Percentiles rank a stretch among this genome's conserved stretches.
phyloP scores from a whole-genome alignment of 108 stramenopile species.

The Parietichytrium sp. region DNA sequence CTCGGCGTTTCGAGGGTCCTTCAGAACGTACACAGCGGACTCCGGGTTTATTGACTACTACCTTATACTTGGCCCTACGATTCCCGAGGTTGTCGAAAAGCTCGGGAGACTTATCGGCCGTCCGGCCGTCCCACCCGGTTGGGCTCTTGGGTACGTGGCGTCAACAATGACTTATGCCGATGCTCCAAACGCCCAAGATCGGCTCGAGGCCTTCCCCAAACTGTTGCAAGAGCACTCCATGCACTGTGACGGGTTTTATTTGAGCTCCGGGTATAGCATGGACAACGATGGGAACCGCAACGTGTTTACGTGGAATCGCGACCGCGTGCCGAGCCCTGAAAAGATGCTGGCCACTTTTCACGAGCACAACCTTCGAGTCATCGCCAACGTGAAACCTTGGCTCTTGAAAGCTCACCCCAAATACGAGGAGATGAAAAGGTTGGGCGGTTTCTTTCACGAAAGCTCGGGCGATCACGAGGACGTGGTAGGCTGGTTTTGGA shows the following conservation, averaged over 20 bases:
- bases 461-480: not conserved
- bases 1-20: conserved; percentile 28
- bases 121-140: conserved; percentile 25
- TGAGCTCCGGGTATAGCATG: conserved; percentile 34
- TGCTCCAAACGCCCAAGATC: conserved; percentile 2
- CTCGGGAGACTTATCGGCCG: conserved; percentile 8
- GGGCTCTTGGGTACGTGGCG: conserved; percentile 32
- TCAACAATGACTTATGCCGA: conserved; percentile 36
- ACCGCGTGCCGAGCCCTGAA: not conserved
- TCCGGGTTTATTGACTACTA: conserved; percentile 31
- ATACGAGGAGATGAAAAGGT: not conserved
- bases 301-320: conserved; percentile 22
- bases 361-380: not conserved
- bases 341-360: not conserved
- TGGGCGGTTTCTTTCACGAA: not conserved
- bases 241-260: conserved; percentile 29
- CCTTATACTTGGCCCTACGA: not conserved
- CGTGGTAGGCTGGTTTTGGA: not conserved
- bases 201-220: conserved; percentile 5
- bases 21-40: not conserved
- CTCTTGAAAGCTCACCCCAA: conserved; percentile 3
- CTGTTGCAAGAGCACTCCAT: not conserved
- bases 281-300: conserved; percentile 33
- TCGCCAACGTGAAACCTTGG: conserved; percentile 37
- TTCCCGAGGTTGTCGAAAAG: conserved; percentile 18